Base-by-base conservation (phyloP, 805 yeast genomes). In the Zygoascus ofunaensis region DNA sequence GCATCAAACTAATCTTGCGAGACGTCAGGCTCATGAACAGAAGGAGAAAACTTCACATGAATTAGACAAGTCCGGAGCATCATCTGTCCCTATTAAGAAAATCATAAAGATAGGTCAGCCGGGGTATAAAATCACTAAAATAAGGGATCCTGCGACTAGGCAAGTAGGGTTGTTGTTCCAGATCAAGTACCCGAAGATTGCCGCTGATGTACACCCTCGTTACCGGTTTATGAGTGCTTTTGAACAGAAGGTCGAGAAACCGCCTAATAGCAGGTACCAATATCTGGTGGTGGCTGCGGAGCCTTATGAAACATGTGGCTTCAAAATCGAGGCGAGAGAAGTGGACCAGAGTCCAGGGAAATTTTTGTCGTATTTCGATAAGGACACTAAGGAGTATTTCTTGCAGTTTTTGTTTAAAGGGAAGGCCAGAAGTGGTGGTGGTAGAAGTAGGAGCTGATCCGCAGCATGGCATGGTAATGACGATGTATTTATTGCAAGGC, bases 211-310 rank as follows among this genome's bases (percentile, higher is more conserved):
- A 7, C 70, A 60, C 35, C 94, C 95, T 8, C 67, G 76, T 40
- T 82, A 77, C 61, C 68, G 95, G 43, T 63, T 90, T 37, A 82
- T 89, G 84, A 77, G 86, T 34, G 76, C 80, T 24, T 79, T 74
- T 55, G 97, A 92, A 54, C 79, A 80, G 43, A 59, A 66, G 5
- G 64, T 69, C 4, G 76, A 76, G 42, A 66, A 72, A 26, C 67
- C 70, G 21, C 55, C 55, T 1, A 65, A 68, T 41, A 62, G 66
- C 34, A 65, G 68, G 7, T 77, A 59, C 61, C 94, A 83, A 62
- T 89, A 80, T 58, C 55, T 92, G 50, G 79, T 89, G 8, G 64
- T 89, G 0, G 79, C 87, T n/a, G 92, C 82, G 2, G 95, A 87
- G 59, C 97, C 97, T 1, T 92, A 86, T 60, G 90, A 87, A 49